Base-by-base conservation (phyloP, 2,329 filamentous ascomycete genomes). In the Periconia sp. region DNA sequence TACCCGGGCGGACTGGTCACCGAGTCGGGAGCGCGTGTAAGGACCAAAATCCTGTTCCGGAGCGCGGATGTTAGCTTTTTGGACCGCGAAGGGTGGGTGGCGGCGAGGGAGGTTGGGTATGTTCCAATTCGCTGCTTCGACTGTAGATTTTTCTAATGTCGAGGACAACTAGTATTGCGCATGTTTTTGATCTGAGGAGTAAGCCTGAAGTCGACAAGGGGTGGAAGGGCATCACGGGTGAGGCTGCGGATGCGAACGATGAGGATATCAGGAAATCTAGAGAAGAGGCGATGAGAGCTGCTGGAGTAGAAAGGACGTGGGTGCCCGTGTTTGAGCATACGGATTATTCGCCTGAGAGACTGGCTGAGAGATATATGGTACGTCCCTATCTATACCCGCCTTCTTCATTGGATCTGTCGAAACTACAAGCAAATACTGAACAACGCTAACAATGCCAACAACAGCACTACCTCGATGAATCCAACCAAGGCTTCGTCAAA, bases 181-280 rank as follows among this genome's bases (percentile, higher is more conserved):
- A 81, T 57, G 81, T 90, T 48, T 92, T 86, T 68, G 89, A 92
- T 74, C 77, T 92, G 10, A 82, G 89, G 50, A 87, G 84, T 23
- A 71, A 74, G 17, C 74, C 77, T 17, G 87, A 90, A 74, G 82
- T 89, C 49, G 72, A 81, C 51, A 70, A 73, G 23, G 70, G 61
- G 1, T 68, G 63, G 63, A 53, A 52, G 0, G 64, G 59, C 2
- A 52, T 64, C 23, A 55, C 59, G 0, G 63, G 60, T 10, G 63
- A 64, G 20, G 63, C 62, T 67, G 74, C 64, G 64, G 75, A 65
- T 58, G 73, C 59, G 55, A 66, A 0, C 56, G 47, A 6, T 65
- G 68, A 64, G 49, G 68, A 74, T 63, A 64, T 75, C 65, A 58
- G 73, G 60, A 55, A 65, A 0, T 57, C 45, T 1, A 66, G 68